Evolutionary conservation across 805 yeast genomes (phyloP).

Genomic region (Cyberlindnera petersonii): DNA sequence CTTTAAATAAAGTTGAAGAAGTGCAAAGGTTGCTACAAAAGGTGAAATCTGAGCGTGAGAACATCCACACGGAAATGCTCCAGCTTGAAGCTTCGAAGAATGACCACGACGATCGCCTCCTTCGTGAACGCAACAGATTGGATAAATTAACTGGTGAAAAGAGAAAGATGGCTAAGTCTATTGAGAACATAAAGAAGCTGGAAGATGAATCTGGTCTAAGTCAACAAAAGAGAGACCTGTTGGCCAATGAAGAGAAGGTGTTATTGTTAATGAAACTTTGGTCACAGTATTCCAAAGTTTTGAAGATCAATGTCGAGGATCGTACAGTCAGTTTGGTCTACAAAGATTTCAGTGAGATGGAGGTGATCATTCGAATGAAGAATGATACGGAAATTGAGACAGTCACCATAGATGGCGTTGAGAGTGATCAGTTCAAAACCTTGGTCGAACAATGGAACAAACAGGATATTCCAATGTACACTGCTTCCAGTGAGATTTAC

Average conservation of each 20-base stretch:
- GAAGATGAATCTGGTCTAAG: conserved; percentile 6
- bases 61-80: neutral
- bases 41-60: neutral
- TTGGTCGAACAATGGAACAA: conserved; percentile 3
- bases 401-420: neutral
- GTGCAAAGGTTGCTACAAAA: neutral
- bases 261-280: conserved; percentile 12
- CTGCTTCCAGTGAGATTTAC: conserved; percentile 2
- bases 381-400: conserved; percentile 2
- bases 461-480: conserved; percentile 1
- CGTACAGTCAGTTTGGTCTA: conserved; percentile 5
- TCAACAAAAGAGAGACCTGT: conserved; percentile 4
- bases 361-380: conserved; percentile 3
- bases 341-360: conserved; percentile 2
- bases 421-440: neutral
- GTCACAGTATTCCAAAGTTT: conserved; percentile 9
- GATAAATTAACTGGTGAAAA: conserved; percentile 3
- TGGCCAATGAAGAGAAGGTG: conserved; percentile 16
- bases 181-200: conserved; percentile 8
- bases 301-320: conserved; percentile 7
- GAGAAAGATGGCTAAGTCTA: conserved; percentile 1
- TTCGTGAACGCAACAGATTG: conserved; percentile 2
- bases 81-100: neutral
- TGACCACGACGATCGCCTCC: neutral
- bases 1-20: neutral